Evolutionary conservation across 1,139 yeast genomes (phyloP).

Genomic region (Magnusiomyces tetraspermus): DNA sequence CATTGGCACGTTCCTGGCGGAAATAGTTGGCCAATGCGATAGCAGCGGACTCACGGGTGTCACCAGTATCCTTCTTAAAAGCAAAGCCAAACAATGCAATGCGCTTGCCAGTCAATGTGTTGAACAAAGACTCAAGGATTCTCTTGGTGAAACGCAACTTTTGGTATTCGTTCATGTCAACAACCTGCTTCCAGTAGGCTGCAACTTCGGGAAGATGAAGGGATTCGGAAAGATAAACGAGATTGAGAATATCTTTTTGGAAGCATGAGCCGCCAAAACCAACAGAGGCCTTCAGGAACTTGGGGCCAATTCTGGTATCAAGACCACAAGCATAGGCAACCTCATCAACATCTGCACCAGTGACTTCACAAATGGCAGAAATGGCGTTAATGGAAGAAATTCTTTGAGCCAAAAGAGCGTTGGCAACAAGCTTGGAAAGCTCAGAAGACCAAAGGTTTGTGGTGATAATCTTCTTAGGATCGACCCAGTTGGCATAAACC

Average conservation of each 20-base stretch:
- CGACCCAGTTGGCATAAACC: slow-evolving; percentile 27
- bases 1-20: slow-evolving; percentile 22
- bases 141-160: slow-evolving; percentile 25
- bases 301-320: slow-evolving; percentile 26
- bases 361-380: slow-evolving; percentile 26
- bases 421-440: slow-evolving; percentile 27
- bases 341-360: slow-evolving; percentile 27
- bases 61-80: slow-evolving; percentile 28
- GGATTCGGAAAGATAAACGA: slow-evolving; percentile 25
- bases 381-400: slow-evolving; percentile 27
- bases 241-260: slow-evolving; percentile 26
- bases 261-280: slow-evolving; percentile 27
- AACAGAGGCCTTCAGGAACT: slow-evolving; percentile 25
- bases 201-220: slow-evolving; percentile 27
- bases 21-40: slow-evolving; percentile 23
- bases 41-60: slow-evolving; percentile 27
- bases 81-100: slow-evolving; percentile 26
- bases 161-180: slow-evolving; percentile 27
- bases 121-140: slow-evolving; percentile 22
- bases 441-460: slow-evolving; percentile 27
- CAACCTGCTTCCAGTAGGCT: slow-evolving; percentile 27
- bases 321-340: slow-evolving; percentile 27
- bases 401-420: slow-evolving; percentile 26
- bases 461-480: slow-evolving; percentile 23
- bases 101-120: slow-evolving; percentile 24